phyloP scores from a whole-genome alignment of 1,139 yeast species.

The Barnettozyma hawaiiensis region DNA sequence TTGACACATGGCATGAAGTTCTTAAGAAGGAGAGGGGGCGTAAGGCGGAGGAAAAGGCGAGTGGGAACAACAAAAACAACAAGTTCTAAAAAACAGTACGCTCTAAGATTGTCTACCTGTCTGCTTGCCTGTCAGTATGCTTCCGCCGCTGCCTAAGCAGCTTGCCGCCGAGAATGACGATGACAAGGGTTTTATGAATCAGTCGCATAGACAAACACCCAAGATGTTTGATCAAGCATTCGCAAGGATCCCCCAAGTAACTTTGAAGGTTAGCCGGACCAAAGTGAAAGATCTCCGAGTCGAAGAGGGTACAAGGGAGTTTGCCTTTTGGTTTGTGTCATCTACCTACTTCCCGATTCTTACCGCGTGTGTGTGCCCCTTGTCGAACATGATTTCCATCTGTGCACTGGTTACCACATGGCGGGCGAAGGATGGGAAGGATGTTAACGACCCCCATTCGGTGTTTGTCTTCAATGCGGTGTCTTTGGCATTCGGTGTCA shows the following conservation, averaged over 20 bases:
- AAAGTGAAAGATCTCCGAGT: slow-evolving; percentile 16
- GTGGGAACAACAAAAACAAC: background rate
- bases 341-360: slow-evolving; percentile 47
- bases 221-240: slow-evolving; percentile 8
- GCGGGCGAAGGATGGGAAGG: slow-evolving; percentile 37
- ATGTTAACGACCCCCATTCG: slow-evolving; percentile 35
- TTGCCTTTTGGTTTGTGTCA: slow-evolving; percentile 20
- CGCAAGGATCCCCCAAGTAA: slow-evolving; percentile 11
- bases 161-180: background rate
- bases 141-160: background rate
- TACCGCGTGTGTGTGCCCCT: slow-evolving; percentile 73
- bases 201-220: background rate
- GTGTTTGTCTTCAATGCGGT: slow-evolving; percentile 53
- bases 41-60: too few species aligned
- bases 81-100: background rate
- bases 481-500: slow-evolving; percentile 56
- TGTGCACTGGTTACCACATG: slow-evolving; percentile 70
- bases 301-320: slow-evolving; percentile 14
- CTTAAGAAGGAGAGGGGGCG: too few species aligned
- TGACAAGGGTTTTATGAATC: background rate
- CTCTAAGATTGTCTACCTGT: background rate
- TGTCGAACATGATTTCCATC: slow-evolving; percentile 66
- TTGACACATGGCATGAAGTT: too few species aligned
- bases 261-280: slow-evolving; percentile 10
- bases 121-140: background rate